Evolutionary conservation across 1,139 yeast species (phyloP), one percentile per base, ranked within the genome.

Genomic region (Candida sojae): DNA sequence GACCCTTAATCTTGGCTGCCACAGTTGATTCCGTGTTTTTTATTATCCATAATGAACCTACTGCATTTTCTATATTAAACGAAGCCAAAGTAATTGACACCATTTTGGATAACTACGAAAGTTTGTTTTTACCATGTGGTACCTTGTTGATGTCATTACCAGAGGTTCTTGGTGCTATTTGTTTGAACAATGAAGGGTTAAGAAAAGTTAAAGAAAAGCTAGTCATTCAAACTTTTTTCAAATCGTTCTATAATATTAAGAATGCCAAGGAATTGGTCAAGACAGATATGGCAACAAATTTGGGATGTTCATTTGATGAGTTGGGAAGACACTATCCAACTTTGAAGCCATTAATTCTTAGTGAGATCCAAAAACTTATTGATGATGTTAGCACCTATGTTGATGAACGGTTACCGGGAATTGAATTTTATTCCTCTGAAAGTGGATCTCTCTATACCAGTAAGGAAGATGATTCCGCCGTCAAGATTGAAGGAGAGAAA

Each of bases 21-120:
- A 79, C 90, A 0, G 67, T 92, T 35, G 88, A 83, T 55, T 80
- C 86, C 21, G 77, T 91, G 25, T 80, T 86, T 42, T 80, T 81
- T 32, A 88, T 91, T 54, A 83, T 92, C 43, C 95, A 92, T 61
- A 88, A 88, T 56, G 98, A 92, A 59, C 97, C 98, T 3, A 90
- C 97, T 0, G 90, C 96, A 4, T 91, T 80, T 60, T 79, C 89
- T 2, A 86, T 92, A 43, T 75, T 92, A 57, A 84, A 82, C 44
- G 98, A 92, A 63, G 88, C 96, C 0, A 80, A 83, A 1, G 82
- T 89, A 1, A 80, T 91, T 37, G 88, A 87, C 46, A 71, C 82
- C 1, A 76, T 91, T 36, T 63, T 91, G 45, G 77, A 79, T 49
- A 73, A 80, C 57, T 82, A 87, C 68, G 68, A 68, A 39, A 54